Percentiles rank a stretch among this genome's conserved stretches.
Conservation (phyloP, 148 eudicot genomes). For the Vaccinium vitisidaea region DNA sequence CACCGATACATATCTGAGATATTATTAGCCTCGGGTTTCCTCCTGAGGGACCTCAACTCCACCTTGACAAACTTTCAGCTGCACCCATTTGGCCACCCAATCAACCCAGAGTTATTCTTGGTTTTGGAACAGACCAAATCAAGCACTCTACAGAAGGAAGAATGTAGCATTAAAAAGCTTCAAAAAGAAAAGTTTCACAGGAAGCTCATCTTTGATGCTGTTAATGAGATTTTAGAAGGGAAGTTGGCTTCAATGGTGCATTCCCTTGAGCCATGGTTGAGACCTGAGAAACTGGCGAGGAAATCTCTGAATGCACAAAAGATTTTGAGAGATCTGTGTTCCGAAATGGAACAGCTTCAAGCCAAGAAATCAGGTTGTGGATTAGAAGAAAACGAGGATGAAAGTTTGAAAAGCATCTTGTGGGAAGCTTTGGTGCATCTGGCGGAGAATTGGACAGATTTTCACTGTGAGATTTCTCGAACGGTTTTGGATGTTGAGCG, state of each 20-base stretch:
- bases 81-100: constrained; percentile 80
- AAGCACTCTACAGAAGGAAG: constrained; percentile 48
- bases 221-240: constrained; percentile 62
- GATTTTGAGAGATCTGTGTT: constrained; percentile 75
- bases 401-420: constrained; percentile 58
- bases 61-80: constrained; percentile 60
- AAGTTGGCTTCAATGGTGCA: constrained; percentile 45
- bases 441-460: constrained; percentile 59
- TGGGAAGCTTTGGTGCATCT: constrained; percentile 61
- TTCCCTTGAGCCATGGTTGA: constrained; percentile 52
- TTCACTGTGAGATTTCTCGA: constrained; percentile 50
- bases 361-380: constrained; percentile 28
- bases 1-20: constrained; percentile 84
- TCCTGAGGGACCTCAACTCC: constrained; percentile 74
- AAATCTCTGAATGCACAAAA: constrained; percentile 70
- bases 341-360: constrained; percentile 66
- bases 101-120: constrained; percentile 73
- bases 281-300: constrained; percentile 42
- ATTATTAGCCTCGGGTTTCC: constrained; percentile 83
- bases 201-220: constrained; percentile 79
- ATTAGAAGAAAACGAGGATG: constrained; percentile 55
- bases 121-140: constrained; percentile 84
- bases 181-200: constrained; percentile 57
- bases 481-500: constrained; percentile 78
- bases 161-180: constrained; percentile 23